These are phyloP conservation scores for Saccharomyces hybrid DNA, from an alignment of 1,139 yeast genomes.

Conservation along the genomic window DNA sequence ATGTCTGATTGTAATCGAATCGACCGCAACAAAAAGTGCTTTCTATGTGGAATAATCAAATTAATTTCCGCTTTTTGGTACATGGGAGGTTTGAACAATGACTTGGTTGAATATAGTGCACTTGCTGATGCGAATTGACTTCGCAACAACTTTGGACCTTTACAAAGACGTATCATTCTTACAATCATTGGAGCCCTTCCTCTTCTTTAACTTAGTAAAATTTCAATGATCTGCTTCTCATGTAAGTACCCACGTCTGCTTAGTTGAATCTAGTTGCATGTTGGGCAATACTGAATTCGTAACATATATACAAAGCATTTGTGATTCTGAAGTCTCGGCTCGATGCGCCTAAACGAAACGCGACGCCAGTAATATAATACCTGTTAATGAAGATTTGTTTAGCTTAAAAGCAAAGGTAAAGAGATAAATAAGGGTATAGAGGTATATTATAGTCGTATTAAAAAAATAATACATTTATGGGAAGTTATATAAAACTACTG, in stretches of 20 bases:
- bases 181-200: neutral
- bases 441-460: neutral
- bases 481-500: neutral
- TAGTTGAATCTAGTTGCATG: neutral
- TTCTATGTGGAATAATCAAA: neutral
- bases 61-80: neutral
- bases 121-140: conserved; percentile 2
- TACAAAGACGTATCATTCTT: neutral
- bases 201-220: neutral
- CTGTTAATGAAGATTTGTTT: neutral
- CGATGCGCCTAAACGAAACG: neutral
- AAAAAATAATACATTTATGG: neutral
- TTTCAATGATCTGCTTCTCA: neutral
- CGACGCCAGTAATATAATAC: neutral
- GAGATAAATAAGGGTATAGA: neutral
- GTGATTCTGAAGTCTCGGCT: neutral
- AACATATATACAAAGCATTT: neutral
- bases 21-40: neutral
- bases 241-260: neutral
- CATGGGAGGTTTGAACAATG: conserved; percentile 6
- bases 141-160: neutral
- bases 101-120: conserved; percentile 4
- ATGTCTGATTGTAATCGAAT: neutral
- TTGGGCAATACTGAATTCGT: neutral
- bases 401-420: neutral